Base-by-base conservation (phyloP, 257 asterid species). In the Solanum arcanum region DNA sequence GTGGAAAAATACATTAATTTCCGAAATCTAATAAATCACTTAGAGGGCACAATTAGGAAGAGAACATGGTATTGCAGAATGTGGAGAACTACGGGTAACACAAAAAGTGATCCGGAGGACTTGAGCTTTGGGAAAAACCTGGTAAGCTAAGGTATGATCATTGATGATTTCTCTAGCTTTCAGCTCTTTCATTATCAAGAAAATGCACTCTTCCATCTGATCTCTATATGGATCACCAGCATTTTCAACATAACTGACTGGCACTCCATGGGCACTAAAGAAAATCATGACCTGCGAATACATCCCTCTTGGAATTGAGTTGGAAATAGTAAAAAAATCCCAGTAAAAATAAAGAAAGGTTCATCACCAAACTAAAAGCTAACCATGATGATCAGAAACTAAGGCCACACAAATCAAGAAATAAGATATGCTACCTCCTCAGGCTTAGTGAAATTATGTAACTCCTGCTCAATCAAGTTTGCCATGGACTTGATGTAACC, bases 211-310 rank as follows among this genome's bases (percentile, higher is more conserved):
- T 87, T 97, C 98, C 99, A 97, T 97, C 94, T 97, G 99, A 90
- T 91, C 97, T 89, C 86, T 92, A 83, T 97, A 95, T 10, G 98
- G 99, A 89, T 97, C 99, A 15, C 99, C 99, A 5, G 98, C 98
- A 84, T 94, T 69, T 93, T 95, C 98, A 76, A 97, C 95, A 68
- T 97, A 97, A 89, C 99, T 97, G 21, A 95, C 96, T 6, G 99
- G 99, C 86, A 95, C 99, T 52, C 99, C 98, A 83, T 95, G 99
- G 72, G 99, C 98, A 44, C 99, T 97, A 89, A 97, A 97, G 93
- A 97, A 97, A 86, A 95, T 89, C 96, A 94, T 93, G 56, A 95
- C 94, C 99, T 95, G 86, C 68, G 15, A 84, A 77, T 60, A 74
- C 87, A 86, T 29, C 88, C 88, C 42, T 66, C 87, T 56, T 70